Evolutionary conservation across 371 early-diverging fungal species (phyloP).

Genomic region (Mucor piriformis): DNA sequence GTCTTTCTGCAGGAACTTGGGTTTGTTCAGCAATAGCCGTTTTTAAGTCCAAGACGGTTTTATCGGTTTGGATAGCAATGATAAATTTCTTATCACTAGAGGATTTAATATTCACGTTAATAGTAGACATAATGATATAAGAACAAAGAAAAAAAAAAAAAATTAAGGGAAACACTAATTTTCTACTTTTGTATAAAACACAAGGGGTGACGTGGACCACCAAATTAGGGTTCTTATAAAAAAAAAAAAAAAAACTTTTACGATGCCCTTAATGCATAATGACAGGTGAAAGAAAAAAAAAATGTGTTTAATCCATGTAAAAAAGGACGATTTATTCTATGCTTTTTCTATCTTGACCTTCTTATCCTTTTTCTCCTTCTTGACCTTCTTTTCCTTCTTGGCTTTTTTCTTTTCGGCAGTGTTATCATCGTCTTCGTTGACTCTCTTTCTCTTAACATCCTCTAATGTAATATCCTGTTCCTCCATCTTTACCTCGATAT

Average conservation of each 20-base stretch:
- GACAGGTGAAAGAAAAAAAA: no score
- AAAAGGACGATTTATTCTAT: no score
- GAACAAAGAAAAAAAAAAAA: neutral
- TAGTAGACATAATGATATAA: constrained; percentile 23
- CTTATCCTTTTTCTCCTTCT: constrained; percentile 21
- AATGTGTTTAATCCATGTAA: no score
- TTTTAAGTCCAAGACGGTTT: constrained; percentile 80
- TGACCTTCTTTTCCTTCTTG: constrained; percentile 23
- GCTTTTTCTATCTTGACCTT: constrained; percentile 20
- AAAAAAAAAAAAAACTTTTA: no score
- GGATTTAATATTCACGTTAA: constrained; percentile 79
- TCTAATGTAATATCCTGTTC: constrained; percentile 7
- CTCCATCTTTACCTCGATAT: neutral
- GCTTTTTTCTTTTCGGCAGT: constrained; percentile 14
- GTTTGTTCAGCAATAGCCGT: constrained; percentile 68
- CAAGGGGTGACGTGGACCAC: neutral
- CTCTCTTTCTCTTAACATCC: constrained; percentile 19
- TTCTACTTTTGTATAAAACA: neutral
- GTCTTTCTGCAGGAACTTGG: constrained; percentile 80
- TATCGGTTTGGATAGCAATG: constrained; percentile 65
- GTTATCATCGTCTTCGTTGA: constrained; percentile 2
- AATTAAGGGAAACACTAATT: constrained; percentile 3
- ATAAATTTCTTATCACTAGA: constrained; percentile 82
- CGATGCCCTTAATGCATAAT: no score
- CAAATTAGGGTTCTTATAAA: no score